These are phyloP conservation scores for Basipetospora chlamydospora DNA, from an alignment of 2,329 filamentous ascomycete genomes.

Conservation along the genomic window DNA sequence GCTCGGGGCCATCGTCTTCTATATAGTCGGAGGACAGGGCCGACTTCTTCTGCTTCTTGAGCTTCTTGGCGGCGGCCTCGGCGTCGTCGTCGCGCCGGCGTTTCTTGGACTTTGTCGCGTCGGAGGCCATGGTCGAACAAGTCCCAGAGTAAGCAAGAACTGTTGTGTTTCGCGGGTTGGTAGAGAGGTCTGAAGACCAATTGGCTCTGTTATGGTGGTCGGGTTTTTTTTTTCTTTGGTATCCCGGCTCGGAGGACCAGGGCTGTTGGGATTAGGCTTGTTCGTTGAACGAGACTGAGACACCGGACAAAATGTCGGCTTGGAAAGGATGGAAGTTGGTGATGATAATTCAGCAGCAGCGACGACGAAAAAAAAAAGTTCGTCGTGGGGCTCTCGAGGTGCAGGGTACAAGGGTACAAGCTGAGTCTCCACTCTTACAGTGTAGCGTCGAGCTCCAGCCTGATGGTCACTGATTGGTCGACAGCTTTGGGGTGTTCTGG, in stretches of 20 bases:
- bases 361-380: constrained; percentile 2
- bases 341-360: too few species aligned
- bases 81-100: constrained; percentile 3
- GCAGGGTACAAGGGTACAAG: too few species aligned
- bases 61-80: constrained; percentile 2
- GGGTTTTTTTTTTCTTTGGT: neutral
- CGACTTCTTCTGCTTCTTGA: constrained; percentile 5
- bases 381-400: constrained; percentile 5
- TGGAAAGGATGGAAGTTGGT: too few species aligned
- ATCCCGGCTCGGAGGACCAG: neutral
- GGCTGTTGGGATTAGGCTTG: too few species aligned
- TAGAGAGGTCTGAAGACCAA: neutral
- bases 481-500: too few species aligned
- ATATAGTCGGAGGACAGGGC: neutral
- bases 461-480: too few species aligned
- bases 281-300: neutral
- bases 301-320: neutral
- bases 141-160: neutral
- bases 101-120: constrained; percentile 3
- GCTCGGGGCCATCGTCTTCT: neutral
- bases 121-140: constrained; percentile 1
- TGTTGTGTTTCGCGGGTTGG: neutral
- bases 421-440: too few species aligned
- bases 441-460: too few species aligned
- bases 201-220: neutral